phyloP scores from a whole-genome alignment of 345 rosid genomes.

The Eucalyptus rudis region DNA sequence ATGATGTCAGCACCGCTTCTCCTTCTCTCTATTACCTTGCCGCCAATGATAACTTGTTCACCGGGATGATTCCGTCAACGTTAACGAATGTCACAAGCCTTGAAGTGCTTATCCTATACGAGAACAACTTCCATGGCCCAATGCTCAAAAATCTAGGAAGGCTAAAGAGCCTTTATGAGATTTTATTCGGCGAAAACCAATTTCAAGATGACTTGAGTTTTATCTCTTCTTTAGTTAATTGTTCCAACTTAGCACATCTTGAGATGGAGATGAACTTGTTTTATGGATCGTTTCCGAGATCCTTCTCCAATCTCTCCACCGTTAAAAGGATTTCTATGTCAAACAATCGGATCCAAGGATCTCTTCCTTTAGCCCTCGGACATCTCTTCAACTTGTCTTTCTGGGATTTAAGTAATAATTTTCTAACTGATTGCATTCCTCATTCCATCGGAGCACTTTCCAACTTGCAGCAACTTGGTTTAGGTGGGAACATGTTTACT shows the following conservation, averaged over 20 bases:
- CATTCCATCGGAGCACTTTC: too few species aligned
- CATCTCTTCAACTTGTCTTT: too few species aligned
- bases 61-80: not conserved
- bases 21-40: fast-evolving
- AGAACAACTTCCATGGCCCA: not conserved
- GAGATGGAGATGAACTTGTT: fast-evolving
- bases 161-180: fast-evolving
- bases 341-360: too few species aligned
- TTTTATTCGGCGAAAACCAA: fast-evolving
- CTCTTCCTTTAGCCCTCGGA: too few species aligned
- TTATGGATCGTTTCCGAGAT: too few species aligned
- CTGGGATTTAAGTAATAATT: too few species aligned
- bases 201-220: not conserved
- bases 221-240: not conserved
- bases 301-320: not conserved
- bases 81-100: not conserved
- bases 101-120: fast-evolving
- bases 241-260: not conserved
- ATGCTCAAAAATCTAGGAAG: not conserved
- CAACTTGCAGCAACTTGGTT: too few species aligned
- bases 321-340: fast-evolving
- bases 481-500: too few species aligned
- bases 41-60: fast-evolving
- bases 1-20: not conserved
- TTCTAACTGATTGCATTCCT: too few species aligned